Conservation (phyloP, 2,329 filamentous ascomycete species). For the Beauveria australis region DNA sequence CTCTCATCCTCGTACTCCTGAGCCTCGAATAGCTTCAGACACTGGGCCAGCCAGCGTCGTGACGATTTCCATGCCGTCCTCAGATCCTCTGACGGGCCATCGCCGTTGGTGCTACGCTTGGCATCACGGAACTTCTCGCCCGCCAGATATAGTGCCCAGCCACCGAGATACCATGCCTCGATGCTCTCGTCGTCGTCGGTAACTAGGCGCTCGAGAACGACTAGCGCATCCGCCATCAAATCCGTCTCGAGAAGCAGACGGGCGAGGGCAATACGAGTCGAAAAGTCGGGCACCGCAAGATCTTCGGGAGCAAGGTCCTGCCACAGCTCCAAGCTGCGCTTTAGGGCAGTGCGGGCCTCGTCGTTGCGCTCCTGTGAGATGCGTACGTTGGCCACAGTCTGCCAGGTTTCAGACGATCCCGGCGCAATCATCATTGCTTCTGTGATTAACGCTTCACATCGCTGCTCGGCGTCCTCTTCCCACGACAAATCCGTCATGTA, state of each 20-base stretch:
- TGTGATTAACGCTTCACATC: constrained; percentile 81
- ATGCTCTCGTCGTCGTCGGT: constrained; percentile 89
- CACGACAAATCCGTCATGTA: constrained; percentile 98
- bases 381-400: constrained; percentile 87
- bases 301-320: constrained; percentile 66
- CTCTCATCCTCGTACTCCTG: constrained; percentile 82
- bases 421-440: constrained; percentile 84
- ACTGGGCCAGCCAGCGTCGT: constrained; percentile 74
- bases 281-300: constrained; percentile 71
- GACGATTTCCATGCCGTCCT: constrained; percentile 62
- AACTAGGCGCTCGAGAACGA: constrained; percentile 76
- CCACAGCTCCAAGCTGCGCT: constrained; percentile 76
- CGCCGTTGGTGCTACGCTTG: constrained; percentile 26
- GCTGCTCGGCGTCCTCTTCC: constrained; percentile 82
- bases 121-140: constrained; percentile 53
- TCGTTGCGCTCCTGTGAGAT: constrained; percentile 76
- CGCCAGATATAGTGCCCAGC: constrained; percentile 80
- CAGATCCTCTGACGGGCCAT: constrained; percentile 39
- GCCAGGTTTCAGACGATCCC: constrained; percentile 77
- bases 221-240: constrained; percentile 75
- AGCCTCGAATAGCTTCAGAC: constrained; percentile 66
- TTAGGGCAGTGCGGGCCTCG: constrained; percentile 73
- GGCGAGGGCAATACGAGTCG: constrained; percentile 73
- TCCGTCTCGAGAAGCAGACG: constrained; percentile 84
- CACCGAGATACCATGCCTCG: constrained; percentile 94